Evolutionary conservation across 1,284 basidiomycete species (phyloP).

Genomic region (Mrakiaceae sp.): DNA sequence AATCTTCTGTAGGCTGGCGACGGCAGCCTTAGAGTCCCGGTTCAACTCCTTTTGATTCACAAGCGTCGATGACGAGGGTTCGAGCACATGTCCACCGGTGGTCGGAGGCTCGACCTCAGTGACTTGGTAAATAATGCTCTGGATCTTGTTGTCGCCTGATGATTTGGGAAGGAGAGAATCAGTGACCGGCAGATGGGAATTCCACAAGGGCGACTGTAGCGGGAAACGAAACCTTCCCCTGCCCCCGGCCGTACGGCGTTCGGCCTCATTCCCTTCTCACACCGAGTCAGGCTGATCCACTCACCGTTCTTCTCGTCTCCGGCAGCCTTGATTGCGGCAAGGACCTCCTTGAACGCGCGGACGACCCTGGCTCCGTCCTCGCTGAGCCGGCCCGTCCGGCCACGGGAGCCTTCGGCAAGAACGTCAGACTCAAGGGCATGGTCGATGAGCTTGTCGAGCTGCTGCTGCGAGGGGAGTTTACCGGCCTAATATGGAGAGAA

Average conservation of each 20-base stretch:
- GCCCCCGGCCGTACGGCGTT: too few relatives aligned
- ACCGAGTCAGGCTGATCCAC: neutral
- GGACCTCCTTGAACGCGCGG: conserved; percentile 27
- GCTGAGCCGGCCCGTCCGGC: conserved; percentile 29
- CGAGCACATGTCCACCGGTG: conserved; percentile 7
- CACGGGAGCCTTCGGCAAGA: conserved; percentile 27
- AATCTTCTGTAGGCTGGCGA: conserved; percentile 36
- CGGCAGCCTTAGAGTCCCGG: conserved; percentile 31
- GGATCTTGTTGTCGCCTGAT: conserved; percentile 33
- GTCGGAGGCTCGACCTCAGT: conserved; percentile 21
- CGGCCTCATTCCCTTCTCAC: too few relatives aligned
- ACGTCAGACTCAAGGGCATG: conserved; percentile 29
- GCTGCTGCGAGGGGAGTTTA: conserved; percentile 32
- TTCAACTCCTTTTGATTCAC: conserved; percentile 26
- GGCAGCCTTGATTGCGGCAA: conserved; percentile 28
- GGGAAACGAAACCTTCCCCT: too few relatives aligned
- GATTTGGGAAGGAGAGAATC: neutral
- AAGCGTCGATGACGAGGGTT: conserved; percentile 27
- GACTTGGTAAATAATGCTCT: conserved; percentile 32
- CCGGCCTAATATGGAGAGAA: conserved; percentile 19
- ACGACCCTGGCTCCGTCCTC: conserved; percentile 30
- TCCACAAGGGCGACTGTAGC: too few relatives aligned
- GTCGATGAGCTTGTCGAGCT: conserved; percentile 30
- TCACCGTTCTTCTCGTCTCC: conserved; percentile 34
- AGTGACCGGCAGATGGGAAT: neutral